Evolutionary conservation across 208 protist genomes (phyloP).

Genomic region (Zelonia costaricensis): DNA sequence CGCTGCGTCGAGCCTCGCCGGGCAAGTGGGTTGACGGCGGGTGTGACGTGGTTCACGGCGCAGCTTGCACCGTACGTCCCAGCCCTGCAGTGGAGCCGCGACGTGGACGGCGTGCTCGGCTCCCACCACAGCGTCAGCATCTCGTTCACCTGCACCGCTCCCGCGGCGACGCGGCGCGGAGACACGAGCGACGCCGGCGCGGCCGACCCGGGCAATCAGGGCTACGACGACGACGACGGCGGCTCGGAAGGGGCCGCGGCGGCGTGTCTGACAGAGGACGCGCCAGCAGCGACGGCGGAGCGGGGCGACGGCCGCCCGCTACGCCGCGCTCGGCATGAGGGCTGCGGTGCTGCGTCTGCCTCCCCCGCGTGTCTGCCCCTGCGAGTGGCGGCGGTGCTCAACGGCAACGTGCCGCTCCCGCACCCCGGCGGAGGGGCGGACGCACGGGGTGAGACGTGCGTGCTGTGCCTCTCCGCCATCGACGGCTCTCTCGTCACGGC

Average conservation of each 20-base stretch:
- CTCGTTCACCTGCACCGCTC: neutral
- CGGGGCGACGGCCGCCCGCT: too few species aligned
- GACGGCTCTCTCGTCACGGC: constrained; percentile 14
- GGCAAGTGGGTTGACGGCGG: neutral
- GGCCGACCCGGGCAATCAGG: neutral
- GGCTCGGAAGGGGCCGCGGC: too few species aligned
- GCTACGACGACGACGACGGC: too few species aligned
- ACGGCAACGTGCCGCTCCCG: constrained; percentile 55
- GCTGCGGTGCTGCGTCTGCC: too few species aligned
- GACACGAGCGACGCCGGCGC: neutral
- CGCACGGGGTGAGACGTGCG: too few species aligned
- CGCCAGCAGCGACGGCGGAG: too few species aligned
- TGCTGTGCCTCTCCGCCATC: constrained; percentile 12
- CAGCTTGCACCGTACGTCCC: constrained; percentile 53
- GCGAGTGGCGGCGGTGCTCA: constrained; percentile 44
- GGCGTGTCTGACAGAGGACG: too few species aligned
- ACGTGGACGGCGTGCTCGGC: constrained; percentile 61
- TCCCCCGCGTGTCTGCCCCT: too few species aligned
- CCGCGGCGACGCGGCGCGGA: neutral
- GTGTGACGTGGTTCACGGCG: constrained; percentile 15
- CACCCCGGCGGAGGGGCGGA: too few species aligned
- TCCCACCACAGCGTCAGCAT: constrained; percentile 37
- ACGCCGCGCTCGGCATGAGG: too few species aligned
- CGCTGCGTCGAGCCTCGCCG: neutral
- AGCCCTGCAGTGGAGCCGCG: constrained; percentile 44